A percentile compares a stretch with the other conserved stretches of the same genome.
Evolutionary conservation across 306 rosid species (phyloP).

Genomic region (Biancaea sappan): DNA sequence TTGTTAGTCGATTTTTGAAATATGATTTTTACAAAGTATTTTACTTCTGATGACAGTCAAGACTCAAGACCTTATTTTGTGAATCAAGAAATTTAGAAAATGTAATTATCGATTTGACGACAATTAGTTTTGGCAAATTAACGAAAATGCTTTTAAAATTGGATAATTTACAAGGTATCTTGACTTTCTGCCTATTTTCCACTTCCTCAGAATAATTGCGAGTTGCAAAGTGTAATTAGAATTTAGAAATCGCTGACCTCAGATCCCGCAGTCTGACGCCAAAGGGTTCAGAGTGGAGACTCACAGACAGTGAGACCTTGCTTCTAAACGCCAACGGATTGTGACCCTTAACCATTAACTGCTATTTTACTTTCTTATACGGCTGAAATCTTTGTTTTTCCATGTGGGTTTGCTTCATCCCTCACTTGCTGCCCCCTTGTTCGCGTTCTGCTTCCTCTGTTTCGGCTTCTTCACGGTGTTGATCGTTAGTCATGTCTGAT

Average conservation of each 20-base stretch:
- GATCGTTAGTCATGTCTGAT: background rate
- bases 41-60: too few species aligned
- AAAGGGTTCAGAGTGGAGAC: background rate
- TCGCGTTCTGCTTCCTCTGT: background rate
- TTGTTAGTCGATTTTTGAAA: too few species aligned
- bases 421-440: background rate
- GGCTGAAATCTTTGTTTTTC: background rate
- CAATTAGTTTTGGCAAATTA: background rate
- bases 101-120: background rate
- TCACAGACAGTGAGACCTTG: background rate
- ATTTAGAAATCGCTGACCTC: background rate
- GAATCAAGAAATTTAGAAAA: background rate
- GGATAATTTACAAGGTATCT: background rate
- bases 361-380: background rate
- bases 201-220: too few species aligned
- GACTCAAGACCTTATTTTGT: too few species aligned
- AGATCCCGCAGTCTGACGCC: background rate
- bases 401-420: background rate
- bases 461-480: background rate
- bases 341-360: slow-evolving; percentile 1
- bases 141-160: background rate
- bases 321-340: slow-evolving; percentile 2
- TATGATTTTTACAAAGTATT: too few species aligned
- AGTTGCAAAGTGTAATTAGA: too few species aligned
- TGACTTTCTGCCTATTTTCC: background rate